These are phyloP conservation scores for Agastache rugosa DNA, from an alignment of 257 asterid species.

Conservation along the genomic window DNA sequence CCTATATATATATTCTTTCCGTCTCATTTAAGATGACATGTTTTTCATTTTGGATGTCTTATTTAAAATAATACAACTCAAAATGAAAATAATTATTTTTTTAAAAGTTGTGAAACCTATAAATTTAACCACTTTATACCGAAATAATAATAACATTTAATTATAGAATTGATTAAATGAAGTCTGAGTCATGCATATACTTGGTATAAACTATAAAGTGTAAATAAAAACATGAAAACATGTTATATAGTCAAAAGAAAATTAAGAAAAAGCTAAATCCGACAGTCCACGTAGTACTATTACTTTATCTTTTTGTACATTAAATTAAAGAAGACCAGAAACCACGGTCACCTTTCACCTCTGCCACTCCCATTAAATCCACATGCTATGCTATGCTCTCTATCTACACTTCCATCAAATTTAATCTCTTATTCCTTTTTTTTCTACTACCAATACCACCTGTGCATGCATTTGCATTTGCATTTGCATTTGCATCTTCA, in stretches of 20 bases:
- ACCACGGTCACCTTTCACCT: slow-evolving; percentile 6
- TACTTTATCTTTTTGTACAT: slow-evolving; percentile 9
- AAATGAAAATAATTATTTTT: too few species aligned
- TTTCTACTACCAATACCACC: too few species aligned
- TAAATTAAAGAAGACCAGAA: neutral
- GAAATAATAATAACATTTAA: too few species aligned
- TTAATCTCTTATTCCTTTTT: neutral
- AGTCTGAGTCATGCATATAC: neutral
- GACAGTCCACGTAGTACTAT: slow-evolving; percentile 11
- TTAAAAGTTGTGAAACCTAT: too few species aligned
- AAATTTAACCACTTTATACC: too few species aligned
- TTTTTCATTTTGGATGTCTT: too few species aligned
- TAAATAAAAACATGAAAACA: neutral
- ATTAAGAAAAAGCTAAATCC: neutral
- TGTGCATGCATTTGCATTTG: slow-evolving; percentile 34
- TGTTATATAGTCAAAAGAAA: neutral
- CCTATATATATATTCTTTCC: too few species aligned
- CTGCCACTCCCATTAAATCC: slow-evolving; percentile 29
- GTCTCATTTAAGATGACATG: too few species aligned
- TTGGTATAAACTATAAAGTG: neutral
- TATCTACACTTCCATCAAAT: neutral
- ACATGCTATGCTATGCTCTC: slow-evolving; percentile 30
- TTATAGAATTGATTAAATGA: neutral
- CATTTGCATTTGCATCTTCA: slow-evolving; percentile 33
- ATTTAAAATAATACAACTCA: too few species aligned